Base-by-base conservation (phyloP, 1,284 basidiomycete species). In the Microbotryomycetes sp. region DNA sequence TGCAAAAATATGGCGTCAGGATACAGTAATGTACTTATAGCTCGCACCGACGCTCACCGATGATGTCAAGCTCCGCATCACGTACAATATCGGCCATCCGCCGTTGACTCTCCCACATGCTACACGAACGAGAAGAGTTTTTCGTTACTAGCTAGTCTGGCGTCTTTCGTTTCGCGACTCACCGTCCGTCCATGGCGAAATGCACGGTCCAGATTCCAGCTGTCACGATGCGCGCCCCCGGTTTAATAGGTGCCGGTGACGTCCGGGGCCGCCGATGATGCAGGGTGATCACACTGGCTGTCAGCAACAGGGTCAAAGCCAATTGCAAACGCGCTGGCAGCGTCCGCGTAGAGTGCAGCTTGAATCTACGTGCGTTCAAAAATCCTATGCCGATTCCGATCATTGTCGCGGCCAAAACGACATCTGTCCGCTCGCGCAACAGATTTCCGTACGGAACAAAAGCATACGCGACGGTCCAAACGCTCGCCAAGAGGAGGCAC, bases 161-260 rank as follows among this genome's bases (percentile, higher is more conserved):
- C 11, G 50, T 13, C 11, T 15, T 54, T 26, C 26, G 52, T 26
- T 11, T 23, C 18, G 51, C 16, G 23, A 55, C 53, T 45, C 13
- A 45, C 45, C 21, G 6, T 45, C 45, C 53, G 24, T 54, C 45
- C 31, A 54, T 64, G 16, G 59, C 69, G 24, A 94, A 94, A 74
- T 94, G 91, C 28, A 93, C 80, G 0, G 92, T 93, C 89, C 90
- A 94, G 60, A 96, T 92, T 1, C 90, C 92, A 11, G 87, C 86
- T n/a, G 85, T 87, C 50, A 94, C 78, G 23, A 90, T 79, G 23
- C 87, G 79, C 11, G 86, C 80, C 5, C 81, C 83, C 7, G 84
- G 76, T 61, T 84, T 83, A 75, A 84, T 84, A 2, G 90, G 88
- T 47, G 71, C 74, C 0, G 82, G 78, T 30, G 79, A 73, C n/a